Evolutionary conservation across 257 asterid genomes (phyloP).

Genomic region (Penstemon davidsonii): DNA sequence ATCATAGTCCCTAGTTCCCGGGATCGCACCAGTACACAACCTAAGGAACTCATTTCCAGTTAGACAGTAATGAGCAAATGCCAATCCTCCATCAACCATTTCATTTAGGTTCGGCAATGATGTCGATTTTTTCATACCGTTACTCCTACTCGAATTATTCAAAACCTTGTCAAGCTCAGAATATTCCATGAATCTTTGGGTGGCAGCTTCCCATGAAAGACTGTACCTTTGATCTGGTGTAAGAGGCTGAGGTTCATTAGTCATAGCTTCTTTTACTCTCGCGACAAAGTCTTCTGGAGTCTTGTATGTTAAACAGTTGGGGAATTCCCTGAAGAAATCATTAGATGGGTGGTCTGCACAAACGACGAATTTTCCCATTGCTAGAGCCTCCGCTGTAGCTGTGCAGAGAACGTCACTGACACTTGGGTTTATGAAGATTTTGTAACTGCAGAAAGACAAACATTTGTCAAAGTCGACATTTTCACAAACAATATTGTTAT

Average conservation of each 20-base stretch:
- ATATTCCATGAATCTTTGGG: constrained; percentile 81
- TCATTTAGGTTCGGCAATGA: constrained; percentile 66
- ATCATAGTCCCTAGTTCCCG: constrained; percentile 74
- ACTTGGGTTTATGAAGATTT: constrained; percentile 92
- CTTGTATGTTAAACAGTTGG: constrained; percentile 87
- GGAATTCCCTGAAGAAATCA: constrained; percentile 88
- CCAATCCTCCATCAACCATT: constrained; percentile 84
- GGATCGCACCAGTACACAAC: constrained; percentile 83
- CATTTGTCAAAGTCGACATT: constrained; percentile 5
- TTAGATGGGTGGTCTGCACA: constrained; percentile 98
- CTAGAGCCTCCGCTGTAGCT: constrained; percentile 99
- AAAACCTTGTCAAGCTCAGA: constrained; percentile 78
- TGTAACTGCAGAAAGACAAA: constrained; percentile 64
- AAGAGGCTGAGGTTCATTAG: constrained; percentile 78
- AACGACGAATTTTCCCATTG: constrained; percentile 96
- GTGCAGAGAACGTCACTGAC: constrained; percentile 98
- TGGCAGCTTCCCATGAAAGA: constrained; percentile 99
- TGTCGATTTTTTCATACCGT: constrained; percentile 48
- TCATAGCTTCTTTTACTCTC: constrained; percentile 93
- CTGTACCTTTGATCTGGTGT: constrained; percentile 74
- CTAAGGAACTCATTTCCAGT: constrained; percentile 90
- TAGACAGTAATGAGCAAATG: constrained; percentile 82
- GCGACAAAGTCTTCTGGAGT: constrained; percentile 86
- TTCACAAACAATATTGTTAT: not conserved
- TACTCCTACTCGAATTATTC: constrained; percentile 30